Percentiles rank a stretch among this genome's conserved stretches.
Conservation (phyloP, 441 rosid genomes). For the Erodium moschatum region DNA sequence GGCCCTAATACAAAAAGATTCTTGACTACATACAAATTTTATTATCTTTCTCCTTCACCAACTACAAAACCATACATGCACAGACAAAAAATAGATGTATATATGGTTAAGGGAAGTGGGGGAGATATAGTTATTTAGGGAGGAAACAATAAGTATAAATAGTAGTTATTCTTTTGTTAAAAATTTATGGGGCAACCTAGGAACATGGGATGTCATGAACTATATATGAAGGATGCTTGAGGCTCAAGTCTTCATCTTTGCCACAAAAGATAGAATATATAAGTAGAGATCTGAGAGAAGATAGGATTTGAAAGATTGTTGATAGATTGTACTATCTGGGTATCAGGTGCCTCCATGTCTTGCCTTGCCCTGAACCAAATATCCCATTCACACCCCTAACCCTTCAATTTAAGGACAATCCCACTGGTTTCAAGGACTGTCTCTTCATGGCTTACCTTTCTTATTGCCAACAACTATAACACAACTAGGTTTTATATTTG, state of each 20-base stretch:
- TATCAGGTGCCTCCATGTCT: constrained; percentile 33
- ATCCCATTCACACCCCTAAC: constrained; percentile 14
- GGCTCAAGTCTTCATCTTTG: constrained; percentile 17
- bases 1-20: too few relatives aligned
- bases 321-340: constrained; percentile 13
- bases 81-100: constrained; percentile 9
- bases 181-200: not conserved
- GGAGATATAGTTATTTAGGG: constrained; percentile 15
- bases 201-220: not conserved
- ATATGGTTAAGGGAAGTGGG: not conserved
- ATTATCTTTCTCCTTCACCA: not conserved
- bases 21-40: too few relatives aligned
- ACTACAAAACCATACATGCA: not conserved
- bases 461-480: too few relatives aligned
- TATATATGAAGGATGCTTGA: constrained; percentile 21
- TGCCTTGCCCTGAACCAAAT: constrained; percentile 4
- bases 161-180: constrained; percentile 19
- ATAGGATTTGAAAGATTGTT: constrained; percentile 12
- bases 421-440: not conserved
- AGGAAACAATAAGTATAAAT: not conserved
- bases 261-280: constrained; percentile 23
- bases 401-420: constrained; percentile 17
- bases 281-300: not conserved
- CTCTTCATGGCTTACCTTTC: too few relatives aligned
- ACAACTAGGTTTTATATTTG: too few relatives aligned